Base-by-base conservation (phyloP, 2,329 filamentous ascomycete species). In the Colletotrichum destructivum region DNA sequence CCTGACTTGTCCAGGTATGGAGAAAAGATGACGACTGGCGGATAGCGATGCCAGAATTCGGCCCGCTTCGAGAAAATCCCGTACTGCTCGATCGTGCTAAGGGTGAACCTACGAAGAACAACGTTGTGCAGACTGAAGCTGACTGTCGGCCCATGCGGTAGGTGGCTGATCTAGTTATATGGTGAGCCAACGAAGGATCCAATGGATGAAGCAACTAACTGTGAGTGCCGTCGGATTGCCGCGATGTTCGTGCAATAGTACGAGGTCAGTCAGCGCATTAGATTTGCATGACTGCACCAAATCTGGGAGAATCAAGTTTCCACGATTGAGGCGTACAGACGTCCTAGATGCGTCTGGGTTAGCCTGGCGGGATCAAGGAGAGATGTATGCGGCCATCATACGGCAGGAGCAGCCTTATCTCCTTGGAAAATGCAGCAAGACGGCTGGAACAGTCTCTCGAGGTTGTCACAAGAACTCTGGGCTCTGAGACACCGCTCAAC, bases 91-190 rank as follows among this genome's bases (percentile, higher is more conserved):
- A 56, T 40, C n/a, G 15, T 56, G 12, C n/a, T 23, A 6, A 4
- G 35, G 59, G 3, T 26, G n/a, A 6, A 49, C 59, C 38, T 49
- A 61, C 62, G 91, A 62, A 99, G 86, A 12, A 98, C 92, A 4
- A 98, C 96, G 75, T 99, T 98, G 81, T 97, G 94, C 21, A 98
- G 86, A 6, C 92, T 95, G 82, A 98, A 98, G 12, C 93, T 95
- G 40, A 92, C 92, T 6, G 94, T 92, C n/a, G 93, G 91, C 0
- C 93, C 93, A 76, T 95, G 93, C 13, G 94, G 91, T 74, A 95
- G 89, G 82, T 96, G 91, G n/a, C 90, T 90, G 74, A 95, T 94
- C 46, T 62, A 2, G 16, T 38, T 31, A 40, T 38, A 23, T 0
- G 15, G n/a, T 23, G 59, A 49, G 46, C 95, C 78, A 97, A 94